Evolutionary conservation across 768 basidiomycete species (phyloP), one percentile per base, ranked within the genome.

Genomic region (Trametes coccinea): DNA sequence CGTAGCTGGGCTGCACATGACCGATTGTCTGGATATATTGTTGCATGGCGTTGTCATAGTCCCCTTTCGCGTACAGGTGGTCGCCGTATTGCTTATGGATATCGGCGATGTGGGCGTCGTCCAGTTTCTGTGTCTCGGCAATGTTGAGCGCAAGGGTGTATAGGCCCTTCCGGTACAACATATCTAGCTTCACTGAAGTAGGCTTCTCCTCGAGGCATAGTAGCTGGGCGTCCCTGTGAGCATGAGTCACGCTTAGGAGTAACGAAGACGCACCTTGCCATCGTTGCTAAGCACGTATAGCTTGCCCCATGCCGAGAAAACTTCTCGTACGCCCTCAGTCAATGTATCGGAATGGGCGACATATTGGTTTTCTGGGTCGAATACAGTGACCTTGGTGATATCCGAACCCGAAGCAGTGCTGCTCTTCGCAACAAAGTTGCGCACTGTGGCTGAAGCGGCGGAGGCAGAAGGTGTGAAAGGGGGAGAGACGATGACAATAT

Each of bases 21-120:
- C 96, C 93, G 17, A 98, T 88, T 0, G 97, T 98, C 70, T 91
- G 84, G 31, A 97, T 77, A 71, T 90, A 98, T 71, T 97, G 94
- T 39, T 85, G 82, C 92, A 98, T 96, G 0, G 95, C 89, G 5
- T 86, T 90, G 62, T 98, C 97, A 67, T 90, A 96, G 68, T 98
- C 94, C 4, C 88, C 89, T 73, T 96, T 97, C 16, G 79, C 69
- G 71, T 99, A 98, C 11, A 98, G 78, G 70, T 95, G 86, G 69
- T 98, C 95, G 1, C 94, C 96, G 69, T 95, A 96, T 60, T 89
- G 88, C 46, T 86, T 79, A 67, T 95, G 90, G 22, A 98, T 95
- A 67, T 97, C 94, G 0, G 93, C 92, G 1, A 96, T 81, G 34
- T 84, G 89, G 0, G 82, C 72, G 22, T 84, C 81, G 45, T 92